Percentiles rank a stretch among this genome's conserved stretches.
Evolutionary conservation across 2,329 filamentous ascomycete genomes (phyloP).

Genomic region (Aspergillus thermomutatus): DNA sequence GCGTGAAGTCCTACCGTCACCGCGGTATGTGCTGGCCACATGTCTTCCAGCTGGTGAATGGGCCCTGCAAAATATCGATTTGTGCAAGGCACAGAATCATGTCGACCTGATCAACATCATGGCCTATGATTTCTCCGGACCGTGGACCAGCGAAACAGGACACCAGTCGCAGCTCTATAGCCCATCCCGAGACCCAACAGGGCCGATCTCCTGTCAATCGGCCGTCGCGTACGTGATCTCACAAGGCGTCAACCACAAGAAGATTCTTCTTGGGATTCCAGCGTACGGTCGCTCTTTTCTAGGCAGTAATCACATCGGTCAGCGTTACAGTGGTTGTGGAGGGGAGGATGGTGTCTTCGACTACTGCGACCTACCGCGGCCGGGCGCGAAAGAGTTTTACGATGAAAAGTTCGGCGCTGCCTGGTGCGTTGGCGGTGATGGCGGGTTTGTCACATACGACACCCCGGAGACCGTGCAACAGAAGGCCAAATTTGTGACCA

Average conservation of each 20-base stretch:
- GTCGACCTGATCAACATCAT: constrained; percentile 76
- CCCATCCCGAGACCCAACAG: constrained; percentile 32
- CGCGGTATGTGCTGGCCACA: constrained; percentile 67
- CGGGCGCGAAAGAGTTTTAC: constrained; percentile 61
- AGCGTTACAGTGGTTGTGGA: constrained; percentile 51
- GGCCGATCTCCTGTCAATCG: constrained; percentile 60
- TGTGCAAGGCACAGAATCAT: constrained; percentile 59
- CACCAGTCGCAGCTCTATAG: constrained; percentile 75
- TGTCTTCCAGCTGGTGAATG: constrained; percentile 67
- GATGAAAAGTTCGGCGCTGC: constrained; percentile 68
- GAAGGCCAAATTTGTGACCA: constrained; percentile 71
- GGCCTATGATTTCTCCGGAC: constrained; percentile 75
- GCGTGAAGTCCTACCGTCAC: constrained; percentile 64
- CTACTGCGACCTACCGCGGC: constrained; percentile 65
- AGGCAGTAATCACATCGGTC: constrained; percentile 61
- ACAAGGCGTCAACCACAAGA: constrained; percentile 64
- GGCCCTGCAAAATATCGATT: constrained; percentile 66
- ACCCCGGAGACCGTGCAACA: constrained; percentile 71
- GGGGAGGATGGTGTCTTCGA: constrained; percentile 71
- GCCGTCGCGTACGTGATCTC: constrained; percentile 63
- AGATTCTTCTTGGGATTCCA: constrained; percentile 73
- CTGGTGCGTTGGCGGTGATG: constrained; percentile 66
- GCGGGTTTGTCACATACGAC: constrained; percentile 77
- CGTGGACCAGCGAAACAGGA: constrained; percentile 65
- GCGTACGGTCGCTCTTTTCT: constrained; percentile 74